Base-by-base conservation (phyloP, 106 monocot species). In the Vanilla planifolia region DNA sequence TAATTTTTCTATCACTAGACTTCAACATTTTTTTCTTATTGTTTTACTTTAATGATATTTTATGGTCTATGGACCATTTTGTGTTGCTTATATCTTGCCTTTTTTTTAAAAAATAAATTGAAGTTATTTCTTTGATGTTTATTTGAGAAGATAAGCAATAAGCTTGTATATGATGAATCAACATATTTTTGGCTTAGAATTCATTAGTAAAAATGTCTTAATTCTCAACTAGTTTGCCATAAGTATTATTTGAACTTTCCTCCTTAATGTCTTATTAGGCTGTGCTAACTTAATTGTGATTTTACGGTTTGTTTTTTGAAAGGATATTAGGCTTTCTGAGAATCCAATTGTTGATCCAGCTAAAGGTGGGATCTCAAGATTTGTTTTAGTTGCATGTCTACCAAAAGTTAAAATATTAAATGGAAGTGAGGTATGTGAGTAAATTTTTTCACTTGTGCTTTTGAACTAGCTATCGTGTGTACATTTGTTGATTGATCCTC, bases 261-360 rank as follows among this genome's bases (percentile, higher is more conserved):
- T n/a, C n/a, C n/a, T n/a, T n/a, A n/a, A n/a, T n/a, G n/a, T n/a
- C 37, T 6, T 5, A 37, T 37, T 57, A 35, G 21, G 8, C 17
- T 55, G 6, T 17, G 0, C 27, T 8, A 35, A 28, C 36, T 57
- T 14, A 17, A 20, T 36, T 33, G 17, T 57, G 57, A 21, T 57
- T 4, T 53, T 53, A 14, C 60, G 67, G 36, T 65, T 65, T 21
- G 53, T 37, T 64, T 46, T 59, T 33, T 63, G 82, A 65, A 81
- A 98, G 96, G 91, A 98, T n/a, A 59, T 88, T 51, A 87, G 96
- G 75, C 84, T 98, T 70, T 88, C 96, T 70, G 91, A 79, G 34
- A 98, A 98, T 81, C 96, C 96, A 39, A 63, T 98, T 29, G 65
- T 56, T 74, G 91, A 91, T 79, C 81, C 77, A 29, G 65, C 68